Evolutionary conservation across 306 rosid genomes (phyloP).

Genomic region (Lablab purpureus): DNA sequence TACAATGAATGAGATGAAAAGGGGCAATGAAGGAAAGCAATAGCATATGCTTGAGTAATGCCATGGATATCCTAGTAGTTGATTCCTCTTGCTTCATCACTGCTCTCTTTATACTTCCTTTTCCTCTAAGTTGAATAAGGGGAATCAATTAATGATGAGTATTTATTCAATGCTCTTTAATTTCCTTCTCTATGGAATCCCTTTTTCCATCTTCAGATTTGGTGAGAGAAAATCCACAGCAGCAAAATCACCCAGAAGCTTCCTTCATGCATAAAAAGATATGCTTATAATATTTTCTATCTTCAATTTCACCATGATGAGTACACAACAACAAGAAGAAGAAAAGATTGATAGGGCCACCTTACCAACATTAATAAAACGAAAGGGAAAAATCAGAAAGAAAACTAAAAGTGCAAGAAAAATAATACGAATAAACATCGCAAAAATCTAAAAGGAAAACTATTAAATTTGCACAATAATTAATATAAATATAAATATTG

Average conservation of each 20-base stretch:
- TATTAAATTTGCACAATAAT: not conserved
- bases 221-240: not conserved
- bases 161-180: not conserved
- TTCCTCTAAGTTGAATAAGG: not conserved
- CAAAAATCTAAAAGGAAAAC: not conserved
- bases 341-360: not conserved
- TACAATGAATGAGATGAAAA: not conserved
- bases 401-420: not conserved
- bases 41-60: conserved; percentile 34
- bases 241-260: not conserved
- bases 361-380: not conserved
- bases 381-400: not conserved
- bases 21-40: not conserved
- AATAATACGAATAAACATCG: not conserved
- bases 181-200: not conserved
- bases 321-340: not conserved
- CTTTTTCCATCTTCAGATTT: conserved; percentile 10
- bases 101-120: not conserved
- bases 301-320: not conserved
- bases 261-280: not conserved
- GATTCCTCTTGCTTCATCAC: not conserved
- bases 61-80: conserved; percentile 35
- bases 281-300: not conserved
- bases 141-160: not conserved
- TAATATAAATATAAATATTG: not conserved